A percentile compares a stretch with the other conserved stretches of the same genome.
These are phyloP conservation scores for Eucalyptus grandis DNA, from an alignment of 345 rosid species.

Conservation along the genomic window DNA sequence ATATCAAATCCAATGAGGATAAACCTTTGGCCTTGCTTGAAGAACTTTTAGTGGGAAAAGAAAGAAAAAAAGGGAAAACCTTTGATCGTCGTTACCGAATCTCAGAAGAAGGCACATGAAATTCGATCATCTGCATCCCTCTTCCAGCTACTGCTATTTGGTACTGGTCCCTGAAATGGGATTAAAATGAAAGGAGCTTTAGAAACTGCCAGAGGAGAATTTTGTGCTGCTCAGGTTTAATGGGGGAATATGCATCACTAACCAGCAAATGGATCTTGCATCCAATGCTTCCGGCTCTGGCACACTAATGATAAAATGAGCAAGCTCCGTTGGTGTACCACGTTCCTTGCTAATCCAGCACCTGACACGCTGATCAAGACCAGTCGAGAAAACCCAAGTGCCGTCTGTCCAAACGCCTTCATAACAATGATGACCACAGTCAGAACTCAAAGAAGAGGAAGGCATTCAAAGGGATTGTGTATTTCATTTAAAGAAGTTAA, in stretches of 20 bases:
- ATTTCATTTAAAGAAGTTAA: neutral
- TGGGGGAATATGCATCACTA: conserved; percentile 3
- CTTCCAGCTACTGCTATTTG: conserved; percentile 87
- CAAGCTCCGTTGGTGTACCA: conserved; percentile 32
- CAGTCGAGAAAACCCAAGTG: conserved; percentile 86
- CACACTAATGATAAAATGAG: conserved; percentile 56
- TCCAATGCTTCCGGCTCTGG: conserved; percentile 90
- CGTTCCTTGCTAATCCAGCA: conserved; percentile 55
- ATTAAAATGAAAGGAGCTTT: neutral
- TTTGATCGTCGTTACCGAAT: neutral
- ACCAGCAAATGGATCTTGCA: conserved; percentile 63
- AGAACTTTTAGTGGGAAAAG: neutral
- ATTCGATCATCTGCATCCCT: conserved; percentile 83
- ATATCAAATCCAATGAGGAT: neutral
- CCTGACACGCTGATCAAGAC: conserved; percentile 93
- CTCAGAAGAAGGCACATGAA: conserved; percentile 2
- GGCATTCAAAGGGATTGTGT: neutral
- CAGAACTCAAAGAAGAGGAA: neutral
- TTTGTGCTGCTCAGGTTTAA: neutral
- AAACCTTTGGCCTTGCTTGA: neutral
- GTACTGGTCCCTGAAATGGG: conserved; percentile 39
- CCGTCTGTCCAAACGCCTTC: conserved; percentile 89
- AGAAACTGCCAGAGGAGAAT: neutral
- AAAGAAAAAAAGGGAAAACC: neutral
- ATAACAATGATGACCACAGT: neutral